A percentile compares a stretch with the other conserved stretches of the same genome.
These are phyloP conservation scores for Lathyrus oleraceus DNA, from an alignment of 306 rosid species.

Conservation along the genomic window DNA sequence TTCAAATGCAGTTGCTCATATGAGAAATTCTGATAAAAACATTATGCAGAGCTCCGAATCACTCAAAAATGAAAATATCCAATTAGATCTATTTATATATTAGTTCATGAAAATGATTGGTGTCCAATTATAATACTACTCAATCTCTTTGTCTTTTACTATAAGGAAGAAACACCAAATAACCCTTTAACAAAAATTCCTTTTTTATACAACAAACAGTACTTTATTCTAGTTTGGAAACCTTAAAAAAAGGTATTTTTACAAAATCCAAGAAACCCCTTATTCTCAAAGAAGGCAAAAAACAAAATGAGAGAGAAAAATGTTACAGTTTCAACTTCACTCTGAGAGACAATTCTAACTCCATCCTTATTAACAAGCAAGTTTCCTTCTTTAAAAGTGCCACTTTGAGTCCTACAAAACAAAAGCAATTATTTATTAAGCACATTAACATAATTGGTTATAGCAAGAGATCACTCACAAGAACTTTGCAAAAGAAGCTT, in stretches of 20 bases:
- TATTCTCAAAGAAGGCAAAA: neutral
- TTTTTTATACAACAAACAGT: neutral
- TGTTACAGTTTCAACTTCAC: constrained; percentile 74
- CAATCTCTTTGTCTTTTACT: neutral
- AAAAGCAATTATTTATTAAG: neutral
- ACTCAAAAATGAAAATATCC: neutral
- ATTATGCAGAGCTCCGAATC: too few species aligned
- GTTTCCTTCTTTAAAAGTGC: constrained; percentile 77
- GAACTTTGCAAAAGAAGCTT: constrained; percentile 62
- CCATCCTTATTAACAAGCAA: constrained; percentile 89
- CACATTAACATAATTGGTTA: constrained; percentile 19
- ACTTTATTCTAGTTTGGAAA: constrained; percentile 27
- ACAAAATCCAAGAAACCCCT: constrained; percentile 13
- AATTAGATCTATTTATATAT: neutral
- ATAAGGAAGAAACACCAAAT: constrained; percentile 2
- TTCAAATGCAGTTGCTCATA: neutral
- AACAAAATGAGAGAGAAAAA: constrained; percentile 7
- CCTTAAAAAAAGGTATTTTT: neutral
- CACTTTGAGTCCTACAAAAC: constrained; percentile 69
- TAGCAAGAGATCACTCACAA: constrained; percentile 54
- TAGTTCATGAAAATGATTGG: neutral
- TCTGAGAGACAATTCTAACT: constrained; percentile 70
- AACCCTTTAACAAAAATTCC: neutral
- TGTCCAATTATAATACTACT: neutral
- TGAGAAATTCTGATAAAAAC: neutral